Percentiles rank a stretch among this genome's conserved stretches.
phyloP scores from a whole-genome alignment of 164 flowering plant genomes.

The Liquidambar formosana region DNA sequence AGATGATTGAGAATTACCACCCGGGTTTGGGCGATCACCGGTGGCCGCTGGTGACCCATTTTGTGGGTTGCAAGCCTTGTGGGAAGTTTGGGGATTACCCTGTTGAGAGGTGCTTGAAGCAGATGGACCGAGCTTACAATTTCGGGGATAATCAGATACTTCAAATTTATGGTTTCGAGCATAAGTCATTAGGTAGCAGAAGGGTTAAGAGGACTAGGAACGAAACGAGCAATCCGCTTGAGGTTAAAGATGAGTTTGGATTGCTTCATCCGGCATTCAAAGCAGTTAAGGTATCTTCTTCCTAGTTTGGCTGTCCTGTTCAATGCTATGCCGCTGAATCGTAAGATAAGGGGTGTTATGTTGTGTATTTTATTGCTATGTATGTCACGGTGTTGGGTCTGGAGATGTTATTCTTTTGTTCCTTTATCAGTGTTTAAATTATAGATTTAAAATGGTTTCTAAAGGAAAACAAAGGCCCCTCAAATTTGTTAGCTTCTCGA shows the following conservation, averaged over 20 bases:
- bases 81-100: slow-evolving; percentile 46
- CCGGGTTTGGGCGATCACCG: slow-evolving; percentile 45
- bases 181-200: slow-evolving; percentile 32
- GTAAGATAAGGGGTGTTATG: neutral
- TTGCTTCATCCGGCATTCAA: slow-evolving; percentile 35
- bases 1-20: slow-evolving; percentile 39
- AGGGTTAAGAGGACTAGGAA: slow-evolving; percentile 32
- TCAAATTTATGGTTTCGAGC: slow-evolving; percentile 38
- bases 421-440: slow-evolving; percentile 5
- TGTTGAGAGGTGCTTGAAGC: slow-evolving; percentile 42
- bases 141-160: slow-evolving; percentile 45
- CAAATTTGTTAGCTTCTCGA: neutral
- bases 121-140: slow-evolving; percentile 45
- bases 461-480: slow-evolving; percentile 7
- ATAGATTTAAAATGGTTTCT: slow-evolving; percentile 9
- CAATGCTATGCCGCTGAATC: neutral
- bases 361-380: slow-evolving; percentile 7
- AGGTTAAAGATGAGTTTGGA: slow-evolving; percentile 30
- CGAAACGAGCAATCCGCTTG: slow-evolving; percentile 30
- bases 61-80: slow-evolving; percentile 51
- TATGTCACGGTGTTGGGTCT: slow-evolving; percentile 1
- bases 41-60: slow-evolving; percentile 48
- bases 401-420: slow-evolving; percentile 29
- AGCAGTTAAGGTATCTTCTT: slow-evolving; percentile 29
- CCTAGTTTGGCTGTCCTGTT: slow-evolving; percentile 2